A percentile compares a stretch with the other conserved stretches of the same genome.
These are phyloP conservation scores for Pholiota conissans DNA, from an alignment of 768 basidiomycete genomes.

Conservation along the genomic window DNA sequence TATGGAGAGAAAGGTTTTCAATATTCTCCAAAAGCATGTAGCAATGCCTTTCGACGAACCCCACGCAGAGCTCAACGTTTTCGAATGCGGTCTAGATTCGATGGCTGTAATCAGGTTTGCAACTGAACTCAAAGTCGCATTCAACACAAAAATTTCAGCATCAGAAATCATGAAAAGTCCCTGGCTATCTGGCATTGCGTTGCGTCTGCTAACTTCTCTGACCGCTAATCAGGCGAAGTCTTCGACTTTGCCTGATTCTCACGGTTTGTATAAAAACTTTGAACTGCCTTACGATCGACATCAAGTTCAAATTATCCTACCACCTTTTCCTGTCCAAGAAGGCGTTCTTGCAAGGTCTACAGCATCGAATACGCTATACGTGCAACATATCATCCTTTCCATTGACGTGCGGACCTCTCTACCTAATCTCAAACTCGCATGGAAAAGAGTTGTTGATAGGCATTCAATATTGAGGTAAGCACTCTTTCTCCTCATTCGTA, in stretches of 20 bases:
- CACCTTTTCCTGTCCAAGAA: slow-evolving; percentile 47
- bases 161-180: slow-evolving; percentile 31
- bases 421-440: slow-evolving; percentile 28
- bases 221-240: neutral
- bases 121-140: slow-evolving; percentile 21
- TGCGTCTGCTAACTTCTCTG: slow-evolving; percentile 3
- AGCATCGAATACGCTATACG: slow-evolving; percentile 37
- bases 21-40: slow-evolving; percentile 22
- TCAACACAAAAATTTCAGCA: slow-evolving; percentile 21
- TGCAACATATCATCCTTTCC: slow-evolving; percentile 42
- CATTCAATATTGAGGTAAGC: slow-evolving; percentile 29
- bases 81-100: slow-evolving; percentile 32
- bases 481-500: neutral
- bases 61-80: slow-evolving; percentile 27
- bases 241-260: neutral
- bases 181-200: slow-evolving; percentile 24
- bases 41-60: slow-evolving; percentile 15
- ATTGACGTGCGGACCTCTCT: slow-evolving; percentile 23
- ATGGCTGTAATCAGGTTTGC: slow-evolving; percentile 29
- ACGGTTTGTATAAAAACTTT: neutral
- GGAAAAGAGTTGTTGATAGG: slow-evolving; percentile 27
- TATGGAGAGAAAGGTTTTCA: slow-evolving; percentile 19
- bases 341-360: slow-evolving; percentile 44
- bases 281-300: slow-evolving; percentile 10
- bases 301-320: slow-evolving; percentile 30